Evolutionary conservation across 495 filamentous ascomycete species (phyloP).

Genomic region (Chlorociboria aeruginascens): DNA sequence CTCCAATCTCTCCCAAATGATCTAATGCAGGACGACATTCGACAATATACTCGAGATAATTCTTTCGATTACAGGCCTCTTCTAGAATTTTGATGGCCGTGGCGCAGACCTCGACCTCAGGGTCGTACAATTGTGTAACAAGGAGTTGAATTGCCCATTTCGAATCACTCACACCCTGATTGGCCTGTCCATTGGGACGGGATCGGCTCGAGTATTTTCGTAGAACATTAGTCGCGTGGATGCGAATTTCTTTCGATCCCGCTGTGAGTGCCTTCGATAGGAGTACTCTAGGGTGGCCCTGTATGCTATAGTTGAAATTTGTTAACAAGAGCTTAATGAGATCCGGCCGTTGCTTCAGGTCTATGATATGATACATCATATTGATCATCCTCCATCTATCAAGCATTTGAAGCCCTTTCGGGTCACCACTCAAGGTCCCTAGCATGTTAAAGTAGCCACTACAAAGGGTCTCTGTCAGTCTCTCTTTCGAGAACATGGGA

Average conservation of each 20-base stretch:
- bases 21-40: slow-evolving; percentile 92
- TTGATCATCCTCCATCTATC: slow-evolving; percentile 96
- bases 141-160: slow-evolving; percentile 95
- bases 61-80: slow-evolving; percentile 86
- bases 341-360: slow-evolving; percentile 80
- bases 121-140: slow-evolving; percentile 95
- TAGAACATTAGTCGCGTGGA: slow-evolving; percentile 71
- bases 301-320: slow-evolving; percentile 81
- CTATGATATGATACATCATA: slow-evolving; percentile 97
- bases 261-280: slow-evolving; percentile 86
- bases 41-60: slow-evolving; percentile 87
- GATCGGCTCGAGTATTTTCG: slow-evolving; percentile 64
- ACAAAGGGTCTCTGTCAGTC: slow-evolving; percentile 72
- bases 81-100: slow-evolving; percentile 93
- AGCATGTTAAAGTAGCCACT: slow-evolving; percentile 91
- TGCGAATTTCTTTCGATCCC: slow-evolving; percentile 81
- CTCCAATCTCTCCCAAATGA: slow-evolving; percentile 93
- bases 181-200: slow-evolving; percentile 21
- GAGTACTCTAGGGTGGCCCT: slow-evolving; percentile 81
- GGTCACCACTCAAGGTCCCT: slow-evolving; percentile 70
- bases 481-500: slow-evolving; percentile 76
- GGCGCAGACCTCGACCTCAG: slow-evolving; percentile 91
- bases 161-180: slow-evolving; percentile 33
- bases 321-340: slow-evolving; percentile 74
- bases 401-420: slow-evolving; percentile 76